Base-by-base conservation (phyloP, 31 red algal species). In the Porphyra umbilicalis region DNA sequence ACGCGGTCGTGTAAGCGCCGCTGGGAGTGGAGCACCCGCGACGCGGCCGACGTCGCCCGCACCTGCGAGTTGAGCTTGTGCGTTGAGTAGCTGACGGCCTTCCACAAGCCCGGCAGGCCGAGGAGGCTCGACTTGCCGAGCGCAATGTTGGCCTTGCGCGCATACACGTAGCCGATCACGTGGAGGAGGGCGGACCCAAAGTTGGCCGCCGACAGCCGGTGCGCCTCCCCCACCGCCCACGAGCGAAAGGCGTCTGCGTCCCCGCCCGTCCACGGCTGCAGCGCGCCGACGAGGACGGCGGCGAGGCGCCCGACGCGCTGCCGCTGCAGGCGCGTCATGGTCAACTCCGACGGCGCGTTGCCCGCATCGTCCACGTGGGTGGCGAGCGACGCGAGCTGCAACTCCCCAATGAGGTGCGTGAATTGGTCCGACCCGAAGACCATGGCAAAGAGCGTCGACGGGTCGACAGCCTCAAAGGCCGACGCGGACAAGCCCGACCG, bases 401-500 rank as follows among this genome's bases (percentile, higher is more conserved):
- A 80, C 77, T 94, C 92, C 67, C 92, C 92, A 79, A 94, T 87
- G 35, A 90, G 39, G 35, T 87, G 36, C 31, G 85, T 82, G 80
- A 94, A 94, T 40, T 88, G 81, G 80, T 94, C 92, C 14, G 87
- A 90, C 77, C 92, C 92, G 46, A 94, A 94, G 25, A 94, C 85
- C 92, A 94, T 94, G 36, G 92, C 92, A 83, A 94, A 94, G 42
- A 94, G 77, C 31, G 87, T 90, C 32, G 87, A 90, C 15, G 87
- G 92, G 77, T 94, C 92, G 8, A 94, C 89, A 16, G 83, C 84
- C 75, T 90, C 88, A 68, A 88, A 86, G 14, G 83, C 85, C 32
- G 85, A 87, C 83, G 86, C 85, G 42, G 87, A 80, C 75, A 93
- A 74, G 34, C 86, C 86, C 76, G 76, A 46, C 44, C 85, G 86